A percentile compares a stretch with the other conserved stretches of the same genome.
Evolutionary conservation across 2,329 filamentous ascomycete genomes (phyloP).

Genomic region (Exophiala sp.): DNA sequence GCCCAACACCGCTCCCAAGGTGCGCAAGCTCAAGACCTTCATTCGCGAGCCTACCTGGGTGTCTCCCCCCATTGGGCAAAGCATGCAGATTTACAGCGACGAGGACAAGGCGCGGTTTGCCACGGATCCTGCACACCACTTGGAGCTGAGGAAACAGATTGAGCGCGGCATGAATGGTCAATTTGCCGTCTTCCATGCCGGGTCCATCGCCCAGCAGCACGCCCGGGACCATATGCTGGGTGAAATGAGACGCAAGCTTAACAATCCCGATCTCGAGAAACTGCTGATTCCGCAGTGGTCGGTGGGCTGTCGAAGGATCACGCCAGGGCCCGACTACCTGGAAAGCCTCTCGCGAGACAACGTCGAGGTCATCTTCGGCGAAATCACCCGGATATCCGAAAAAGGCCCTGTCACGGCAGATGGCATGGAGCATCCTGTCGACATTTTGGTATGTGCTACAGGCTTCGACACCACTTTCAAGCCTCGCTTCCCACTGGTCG

Average conservation of each 20-base stretch:
- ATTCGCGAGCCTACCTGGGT: conserved; percentile 11
- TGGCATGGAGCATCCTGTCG: conserved; percentile 30
- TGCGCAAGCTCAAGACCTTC: conserved; percentile 33
- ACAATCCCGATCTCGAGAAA: conserved; percentile 15
- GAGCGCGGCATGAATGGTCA: conserved; percentile 24
- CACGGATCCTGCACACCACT: conserved; percentile 22
- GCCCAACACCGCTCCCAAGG: conserved; percentile 30
- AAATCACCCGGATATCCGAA: conserved; percentile 29
- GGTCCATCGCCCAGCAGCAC: conserved; percentile 7
- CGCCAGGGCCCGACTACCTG: conserved; percentile 35
- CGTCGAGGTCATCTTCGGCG: conserved; percentile 11
- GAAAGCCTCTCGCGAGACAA: conserved; percentile 27
- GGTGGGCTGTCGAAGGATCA: conserved; percentile 42
- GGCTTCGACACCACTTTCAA: conserved; percentile 35
- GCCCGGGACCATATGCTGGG: conserved; percentile 5
- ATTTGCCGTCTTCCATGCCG: conserved; percentile 17
- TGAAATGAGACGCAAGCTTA: conserved; percentile 23
- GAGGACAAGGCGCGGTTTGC: conserved; percentile 18
- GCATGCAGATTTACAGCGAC: conserved; percentile 11
- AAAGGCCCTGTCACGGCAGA: conserved; percentile 30
- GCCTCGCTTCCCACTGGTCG: conserved; percentile 34
- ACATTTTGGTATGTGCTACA: conserved; percentile 36
- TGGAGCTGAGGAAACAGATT: conserved; percentile 11
- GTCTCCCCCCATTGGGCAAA: neutral
- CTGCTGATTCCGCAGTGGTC: conserved; percentile 23